phyloP scores from a whole-genome alignment of 192 early-diverging fungal species.

The Linnemannia elongata region DNA sequence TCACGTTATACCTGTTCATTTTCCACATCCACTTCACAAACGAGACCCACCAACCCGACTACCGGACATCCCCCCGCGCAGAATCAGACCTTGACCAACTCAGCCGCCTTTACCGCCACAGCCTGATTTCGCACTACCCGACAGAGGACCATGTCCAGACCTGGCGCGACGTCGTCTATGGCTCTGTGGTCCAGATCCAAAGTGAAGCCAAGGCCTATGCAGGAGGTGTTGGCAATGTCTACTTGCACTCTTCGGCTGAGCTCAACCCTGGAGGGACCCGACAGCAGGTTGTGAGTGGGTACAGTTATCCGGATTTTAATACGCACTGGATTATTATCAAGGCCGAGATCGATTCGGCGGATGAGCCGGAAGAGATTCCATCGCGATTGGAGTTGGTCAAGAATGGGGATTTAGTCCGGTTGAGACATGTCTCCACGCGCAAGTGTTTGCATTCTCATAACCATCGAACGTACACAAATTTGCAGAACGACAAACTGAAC shows the following conservation, averaged over 20 bases:
- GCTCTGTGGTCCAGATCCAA: constrained; percentile 67
- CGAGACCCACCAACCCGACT: constrained; percentile 67
- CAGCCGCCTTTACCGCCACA: neutral
- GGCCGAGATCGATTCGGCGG: neutral
- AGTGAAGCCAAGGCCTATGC: constrained; percentile 56
- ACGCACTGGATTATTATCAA: constrained; percentile 71
- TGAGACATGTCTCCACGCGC: constrained; percentile 74
- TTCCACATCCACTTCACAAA: constrained; percentile 90
- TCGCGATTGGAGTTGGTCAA: constrained; percentile 62
- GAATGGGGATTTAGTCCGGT: constrained; percentile 80
- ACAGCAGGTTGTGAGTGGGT: constrained; percentile 80
- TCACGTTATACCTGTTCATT: constrained; percentile 77
- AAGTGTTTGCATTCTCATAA: constrained; percentile 77
- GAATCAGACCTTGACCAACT: constrained; percentile 44
- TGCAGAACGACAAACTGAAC: neutral
- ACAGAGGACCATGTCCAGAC: neutral
- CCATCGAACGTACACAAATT: constrained; percentile 22
- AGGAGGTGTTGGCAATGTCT: constrained; percentile 11
- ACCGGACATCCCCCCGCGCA: constrained; percentile 56
- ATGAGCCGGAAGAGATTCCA: constrained; percentile 32
- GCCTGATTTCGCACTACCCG: constrained; percentile 2
- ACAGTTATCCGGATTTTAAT: constrained; percentile 72
- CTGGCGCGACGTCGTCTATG: constrained; percentile 63
- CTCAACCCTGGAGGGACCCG: constrained; percentile 68
- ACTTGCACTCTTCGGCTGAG: constrained; percentile 72